Conservation (phyloP, 2,329 filamentous ascomycete species). For the Eutypa lata region DNA sequence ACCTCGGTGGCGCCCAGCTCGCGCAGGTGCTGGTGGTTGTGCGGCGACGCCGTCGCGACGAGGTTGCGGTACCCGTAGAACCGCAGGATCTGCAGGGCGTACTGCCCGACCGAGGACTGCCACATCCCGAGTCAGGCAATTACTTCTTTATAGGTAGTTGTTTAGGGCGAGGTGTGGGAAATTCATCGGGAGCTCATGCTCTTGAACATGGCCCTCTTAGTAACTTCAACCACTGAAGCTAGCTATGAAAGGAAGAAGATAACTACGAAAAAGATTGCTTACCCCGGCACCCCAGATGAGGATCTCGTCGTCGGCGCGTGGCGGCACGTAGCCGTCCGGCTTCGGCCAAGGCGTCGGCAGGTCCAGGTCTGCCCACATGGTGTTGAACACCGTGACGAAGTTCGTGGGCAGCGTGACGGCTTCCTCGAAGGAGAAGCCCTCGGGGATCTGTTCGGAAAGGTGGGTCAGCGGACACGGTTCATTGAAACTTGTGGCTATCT, state of each 20-base stretch:
- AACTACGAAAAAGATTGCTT: too few species aligned
- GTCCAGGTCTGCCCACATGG: conserved; percentile 46
- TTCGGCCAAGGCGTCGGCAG: conserved; percentile 57
- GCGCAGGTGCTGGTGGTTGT: conserved; percentile 42
- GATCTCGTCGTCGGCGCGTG: conserved; percentile 34
- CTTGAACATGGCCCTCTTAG: too few species aligned
- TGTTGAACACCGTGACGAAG: conserved; percentile 58
- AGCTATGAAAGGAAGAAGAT: too few species aligned
- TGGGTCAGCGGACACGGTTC: too few species aligned
- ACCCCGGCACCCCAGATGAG: conserved; percentile 53
- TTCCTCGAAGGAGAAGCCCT: conserved; percentile 19
- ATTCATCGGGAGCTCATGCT: too few species aligned
- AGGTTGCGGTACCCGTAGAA: conserved; percentile 52
- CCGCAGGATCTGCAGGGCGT: conserved; percentile 45
- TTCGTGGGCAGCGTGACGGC: conserved; percentile 51
- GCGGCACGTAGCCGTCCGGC: conserved; percentile 36
- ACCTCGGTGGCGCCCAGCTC: conserved; percentile 41
- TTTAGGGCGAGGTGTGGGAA: too few species aligned
- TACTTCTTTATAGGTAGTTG: too few species aligned
- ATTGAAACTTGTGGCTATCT: too few species aligned
- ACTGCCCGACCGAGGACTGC: conserved; percentile 51
- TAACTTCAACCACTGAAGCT: too few species aligned
- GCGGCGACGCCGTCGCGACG: conserved; percentile 44
- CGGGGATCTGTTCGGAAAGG: conserved; percentile 21
- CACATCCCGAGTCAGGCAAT: too few species aligned